A percentile compares a stretch with the other conserved stretches of the same genome.
These are phyloP conservation scores for Wickerhamiella sergipiensis DNA, from an alignment of 805 yeast genomes.

Conservation along the genomic window DNA sequence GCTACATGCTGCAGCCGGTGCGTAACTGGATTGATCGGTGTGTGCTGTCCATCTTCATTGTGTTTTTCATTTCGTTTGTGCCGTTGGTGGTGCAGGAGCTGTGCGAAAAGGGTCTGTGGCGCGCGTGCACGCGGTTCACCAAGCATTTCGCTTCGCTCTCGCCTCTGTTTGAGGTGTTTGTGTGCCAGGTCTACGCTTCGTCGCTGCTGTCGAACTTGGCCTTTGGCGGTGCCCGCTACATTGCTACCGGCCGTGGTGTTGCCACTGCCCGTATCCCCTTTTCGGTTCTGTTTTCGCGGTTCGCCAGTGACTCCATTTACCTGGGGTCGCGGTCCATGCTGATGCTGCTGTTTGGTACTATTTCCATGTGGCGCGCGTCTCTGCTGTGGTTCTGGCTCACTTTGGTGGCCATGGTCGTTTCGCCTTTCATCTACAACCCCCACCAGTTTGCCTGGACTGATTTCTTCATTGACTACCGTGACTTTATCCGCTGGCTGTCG, in stretches of 20 bases:
- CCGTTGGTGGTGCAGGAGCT: slow-evolving; percentile 81
- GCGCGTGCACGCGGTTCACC: slow-evolving; percentile 55
- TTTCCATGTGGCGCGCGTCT: slow-evolving; percentile 89
- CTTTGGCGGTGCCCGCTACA: slow-evolving; percentile 85
- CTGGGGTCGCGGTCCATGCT: slow-evolving; percentile 58
- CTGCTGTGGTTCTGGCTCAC: slow-evolving; percentile 97
- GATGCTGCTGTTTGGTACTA: slow-evolving; percentile 59
- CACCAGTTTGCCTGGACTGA: slow-evolving; percentile 96
- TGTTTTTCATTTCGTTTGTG: slow-evolving; percentile 80
- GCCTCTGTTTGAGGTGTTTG: slow-evolving; percentile 89
- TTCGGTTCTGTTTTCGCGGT: slow-evolving; percentile 56
- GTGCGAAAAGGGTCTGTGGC: slow-evolving; percentile 71
- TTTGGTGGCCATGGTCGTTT: slow-evolving; percentile 68
- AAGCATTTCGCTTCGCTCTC: slow-evolving; percentile 71
- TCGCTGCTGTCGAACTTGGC: slow-evolving; percentile 62
- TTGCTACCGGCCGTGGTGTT: slow-evolving; percentile 88
- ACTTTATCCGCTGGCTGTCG: slow-evolving; percentile 75
- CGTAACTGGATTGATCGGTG: slow-evolving; percentile 80
- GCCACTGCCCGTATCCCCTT: slow-evolving; percentile 75
- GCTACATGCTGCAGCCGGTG: slow-evolving; percentile 78
- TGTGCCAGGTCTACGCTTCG: slow-evolving; percentile 81
- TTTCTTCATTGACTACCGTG: slow-evolving; percentile 92
- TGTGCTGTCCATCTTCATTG: slow-evolving; percentile 79
- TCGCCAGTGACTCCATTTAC: slow-evolving; percentile 64
- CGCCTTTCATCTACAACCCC: slow-evolving; percentile 94